A percentile compares a stretch with the other conserved stretches of the same genome.
These are phyloP conservation scores for Ophiostoma ulmi DNA, from an alignment of 2,329 filamentous ascomycete genomes.

Conservation along the genomic window DNA sequence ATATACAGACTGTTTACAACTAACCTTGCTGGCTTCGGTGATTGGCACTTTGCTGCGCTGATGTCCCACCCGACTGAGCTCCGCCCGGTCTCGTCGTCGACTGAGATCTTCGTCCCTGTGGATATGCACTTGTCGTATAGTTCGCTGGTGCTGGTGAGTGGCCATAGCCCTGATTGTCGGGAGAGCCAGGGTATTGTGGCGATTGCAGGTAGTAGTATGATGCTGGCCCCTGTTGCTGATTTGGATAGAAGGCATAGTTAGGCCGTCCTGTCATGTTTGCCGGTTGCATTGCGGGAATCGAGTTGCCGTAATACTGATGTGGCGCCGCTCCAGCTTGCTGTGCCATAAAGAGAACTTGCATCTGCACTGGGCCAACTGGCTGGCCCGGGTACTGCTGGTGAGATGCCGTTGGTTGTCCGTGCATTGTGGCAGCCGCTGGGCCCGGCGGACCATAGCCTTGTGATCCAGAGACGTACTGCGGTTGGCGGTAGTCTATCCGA, in stretches of 20 bases:
- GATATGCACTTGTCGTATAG: neutral
- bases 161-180: neutral
- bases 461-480: neutral
- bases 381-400: neutral
- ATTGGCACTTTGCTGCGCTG: neutral
- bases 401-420: neutral
- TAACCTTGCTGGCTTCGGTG: neutral
- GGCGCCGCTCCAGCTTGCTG: neutral
- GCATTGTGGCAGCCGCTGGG: neutral
- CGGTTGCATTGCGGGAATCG: neutral
- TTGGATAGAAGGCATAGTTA: conserved; percentile 1
- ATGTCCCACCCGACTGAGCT: neutral
- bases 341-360: neutral
- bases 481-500: neutral
- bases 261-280: neutral
- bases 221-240: neutral
- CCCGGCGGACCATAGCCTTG: neutral
- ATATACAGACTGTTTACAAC: too few species aligned
- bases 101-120: neutral
- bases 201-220: conserved; percentile 1
- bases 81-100: neutral
- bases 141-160: neutral
- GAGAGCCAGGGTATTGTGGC: neutral
- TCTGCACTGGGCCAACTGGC: neutral
- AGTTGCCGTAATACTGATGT: neutral